Conservation (phyloP, 228 moss, liverwort and hornwort genomes). For the Sphagnum fallax region DNA sequence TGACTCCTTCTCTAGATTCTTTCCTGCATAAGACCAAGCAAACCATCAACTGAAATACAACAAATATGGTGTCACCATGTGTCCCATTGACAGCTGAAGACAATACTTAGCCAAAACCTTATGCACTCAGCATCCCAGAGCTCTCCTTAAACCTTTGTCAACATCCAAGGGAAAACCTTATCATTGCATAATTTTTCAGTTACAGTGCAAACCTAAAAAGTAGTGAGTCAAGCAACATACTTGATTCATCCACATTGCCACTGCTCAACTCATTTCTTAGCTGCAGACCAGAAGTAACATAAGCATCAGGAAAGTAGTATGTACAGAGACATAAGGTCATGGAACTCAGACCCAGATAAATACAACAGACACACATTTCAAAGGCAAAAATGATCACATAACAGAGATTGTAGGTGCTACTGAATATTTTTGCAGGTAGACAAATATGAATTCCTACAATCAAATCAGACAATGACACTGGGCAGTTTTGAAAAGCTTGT, state of each 20-base stretch:
- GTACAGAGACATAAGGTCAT: too few species aligned
- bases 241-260: slow-evolving; percentile 78
- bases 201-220: not conserved
- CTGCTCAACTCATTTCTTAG: slow-evolving; percentile 70
- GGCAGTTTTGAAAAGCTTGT: not conserved
- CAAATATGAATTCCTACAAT: not conserved
- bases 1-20: slow-evolving; percentile 80
- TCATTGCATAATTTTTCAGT: not conserved
- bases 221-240: slow-evolving; percentile 14
- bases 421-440: not conserved
- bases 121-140: not conserved
- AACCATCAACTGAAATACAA: not conserved
- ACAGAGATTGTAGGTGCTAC: not conserved
- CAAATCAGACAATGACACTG: not conserved
- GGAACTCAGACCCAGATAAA: slow-evolving; percentile 2
- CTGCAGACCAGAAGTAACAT: slow-evolving; percentile 28
- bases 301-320: not conserved
- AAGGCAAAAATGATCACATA: not conserved
- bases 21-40: slow-evolving; percentile 31
- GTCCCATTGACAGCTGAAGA: not conserved
- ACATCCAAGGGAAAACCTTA: not conserved
- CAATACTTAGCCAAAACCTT: not conserved
- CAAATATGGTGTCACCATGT: not conserved
- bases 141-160: not conserved
- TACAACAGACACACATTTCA: not conserved